These are phyloP conservation scores for Closterium sp. DNA, from an alignment of 139 green algal genomes.

Conservation along the genomic window DNA sequence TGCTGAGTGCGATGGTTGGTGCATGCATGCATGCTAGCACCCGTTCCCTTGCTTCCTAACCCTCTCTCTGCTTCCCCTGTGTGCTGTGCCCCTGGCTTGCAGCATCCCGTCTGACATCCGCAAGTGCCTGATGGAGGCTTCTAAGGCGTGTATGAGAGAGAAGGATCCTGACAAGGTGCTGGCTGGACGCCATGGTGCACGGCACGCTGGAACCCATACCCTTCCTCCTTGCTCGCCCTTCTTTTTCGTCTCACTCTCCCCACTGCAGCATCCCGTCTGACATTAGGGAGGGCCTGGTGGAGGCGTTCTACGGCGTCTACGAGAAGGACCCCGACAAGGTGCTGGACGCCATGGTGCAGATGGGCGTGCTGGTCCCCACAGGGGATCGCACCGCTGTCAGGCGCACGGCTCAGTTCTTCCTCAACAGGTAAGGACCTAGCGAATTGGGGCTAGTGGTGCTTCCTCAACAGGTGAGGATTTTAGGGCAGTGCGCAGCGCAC, in stretches of 20 bases:
- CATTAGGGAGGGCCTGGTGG: conserved; percentile 80
- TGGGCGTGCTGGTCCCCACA: conserved; percentile 85
- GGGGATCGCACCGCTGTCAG: conserved; percentile 82
- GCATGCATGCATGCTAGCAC: neutral
- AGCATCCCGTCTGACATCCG: conserved; percentile 28
- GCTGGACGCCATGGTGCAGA: conserved; percentile 80
- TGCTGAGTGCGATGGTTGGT: neutral
- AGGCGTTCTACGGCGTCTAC: conserved; percentile 98
- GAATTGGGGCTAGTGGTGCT: no score
- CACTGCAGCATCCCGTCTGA: conserved; percentile 58
- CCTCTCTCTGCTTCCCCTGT: neutral
- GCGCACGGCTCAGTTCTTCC: conserved; percentile 95
- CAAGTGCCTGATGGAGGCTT: conserved; percentile 92
- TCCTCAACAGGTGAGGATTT: conserved; percentile 31
- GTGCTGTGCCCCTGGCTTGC: neutral
- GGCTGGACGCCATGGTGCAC: neutral
- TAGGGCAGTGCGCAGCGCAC: neutral
- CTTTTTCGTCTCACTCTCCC: neutral
- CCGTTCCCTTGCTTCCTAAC: neutral
- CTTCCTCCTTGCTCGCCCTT: conserved; percentile 62
- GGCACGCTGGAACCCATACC: neutral
- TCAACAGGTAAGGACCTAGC: no score
- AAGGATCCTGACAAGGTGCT: conserved; percentile 73
- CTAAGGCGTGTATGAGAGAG: conserved; percentile 91
- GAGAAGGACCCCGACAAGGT: conserved; percentile 77